These are phyloP conservation scores for Metschnikowia peoriensis DNA, from an alignment of 805 yeast species.

Conservation along the genomic window DNA sequence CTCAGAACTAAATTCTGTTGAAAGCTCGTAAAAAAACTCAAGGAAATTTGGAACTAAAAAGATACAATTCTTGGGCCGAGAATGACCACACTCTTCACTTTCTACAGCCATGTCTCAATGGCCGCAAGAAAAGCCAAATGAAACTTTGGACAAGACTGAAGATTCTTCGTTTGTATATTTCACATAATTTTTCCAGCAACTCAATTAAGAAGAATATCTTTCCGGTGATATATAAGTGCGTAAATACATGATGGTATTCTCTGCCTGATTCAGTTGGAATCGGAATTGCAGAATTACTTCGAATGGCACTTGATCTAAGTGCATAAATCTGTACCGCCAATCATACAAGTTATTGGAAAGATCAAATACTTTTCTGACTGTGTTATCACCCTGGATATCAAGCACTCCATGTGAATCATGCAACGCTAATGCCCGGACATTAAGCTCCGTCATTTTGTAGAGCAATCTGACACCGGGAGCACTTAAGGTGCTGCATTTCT, in stretches of 20 bases:
- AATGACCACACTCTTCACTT: too few species aligned
- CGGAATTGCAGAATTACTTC: not conserved
- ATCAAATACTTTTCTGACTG: not conserved
- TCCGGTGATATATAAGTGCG: too few species aligned
- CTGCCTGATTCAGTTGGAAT: conserved; percentile 1
- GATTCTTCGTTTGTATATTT: too few species aligned
- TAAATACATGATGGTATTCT: not conserved
- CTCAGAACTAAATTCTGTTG: too few species aligned
- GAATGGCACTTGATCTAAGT: not conserved
- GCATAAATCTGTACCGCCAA: not conserved
- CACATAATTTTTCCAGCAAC: too few species aligned
- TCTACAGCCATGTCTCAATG: too few species aligned
- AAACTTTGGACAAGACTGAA: too few species aligned
- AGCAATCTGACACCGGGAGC: conserved; percentile 1
- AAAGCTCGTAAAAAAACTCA: too few species aligned
- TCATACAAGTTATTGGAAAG: not conserved
- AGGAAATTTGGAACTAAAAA: too few species aligned
- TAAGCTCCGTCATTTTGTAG: conserved; percentile 3
- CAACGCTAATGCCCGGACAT: not conserved
- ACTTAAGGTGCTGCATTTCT: not conserved
- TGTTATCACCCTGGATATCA: not conserved
- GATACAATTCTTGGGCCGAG: too few species aligned
- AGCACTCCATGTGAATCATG: not conserved
- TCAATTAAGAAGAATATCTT: too few species aligned
- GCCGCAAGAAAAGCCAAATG: too few species aligned